Conservation (phyloP, 2,329 filamentous ascomycete genomes). For the Cryphonectria naterciae region DNA sequence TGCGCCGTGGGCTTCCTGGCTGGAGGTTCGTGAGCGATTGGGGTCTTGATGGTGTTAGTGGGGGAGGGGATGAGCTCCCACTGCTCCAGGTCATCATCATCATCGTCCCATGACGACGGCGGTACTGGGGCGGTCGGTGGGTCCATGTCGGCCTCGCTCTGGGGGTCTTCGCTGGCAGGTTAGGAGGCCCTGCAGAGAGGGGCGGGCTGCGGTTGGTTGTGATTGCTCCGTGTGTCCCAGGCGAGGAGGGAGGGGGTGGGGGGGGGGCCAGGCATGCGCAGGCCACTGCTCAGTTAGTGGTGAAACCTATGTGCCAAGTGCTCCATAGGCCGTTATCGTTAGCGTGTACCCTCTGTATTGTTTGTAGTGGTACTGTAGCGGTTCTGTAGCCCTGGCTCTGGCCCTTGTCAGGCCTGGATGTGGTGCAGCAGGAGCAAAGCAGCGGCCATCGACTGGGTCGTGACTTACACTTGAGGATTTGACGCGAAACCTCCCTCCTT, state of each 20-base stretch:
- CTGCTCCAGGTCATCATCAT: constrained; percentile 19
- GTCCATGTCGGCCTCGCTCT: neutral
- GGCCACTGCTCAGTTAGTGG: neutral
- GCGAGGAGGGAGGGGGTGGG: neutral
- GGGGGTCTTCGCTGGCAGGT: constrained; percentile 13
- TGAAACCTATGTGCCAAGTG: neutral
- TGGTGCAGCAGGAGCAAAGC: neutral
- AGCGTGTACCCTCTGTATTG: constrained; percentile 6
- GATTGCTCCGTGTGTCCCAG: neutral
- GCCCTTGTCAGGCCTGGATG: neutral
- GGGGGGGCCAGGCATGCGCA: neutral
- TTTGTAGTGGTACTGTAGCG: neutral
- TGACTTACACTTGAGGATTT: neutral
- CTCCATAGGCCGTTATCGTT: constrained; percentile 20
- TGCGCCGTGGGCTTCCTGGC: neutral
- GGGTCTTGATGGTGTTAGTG: neutral
- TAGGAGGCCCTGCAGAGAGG: neutral
- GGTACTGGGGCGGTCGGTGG: constrained; percentile 14
- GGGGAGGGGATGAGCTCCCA: constrained; percentile 21
- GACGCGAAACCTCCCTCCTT: neutral
- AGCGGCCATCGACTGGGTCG: neutral
- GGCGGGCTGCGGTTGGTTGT: neutral
- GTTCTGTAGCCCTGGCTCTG: constrained; percentile 3
- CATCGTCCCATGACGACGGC: constrained; percentile 16
- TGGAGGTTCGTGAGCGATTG: neutral